These are phyloP conservation scores for Quercus wislizeni DNA, from an alignment of 306 rosid species.

Conservation along the genomic window DNA sequence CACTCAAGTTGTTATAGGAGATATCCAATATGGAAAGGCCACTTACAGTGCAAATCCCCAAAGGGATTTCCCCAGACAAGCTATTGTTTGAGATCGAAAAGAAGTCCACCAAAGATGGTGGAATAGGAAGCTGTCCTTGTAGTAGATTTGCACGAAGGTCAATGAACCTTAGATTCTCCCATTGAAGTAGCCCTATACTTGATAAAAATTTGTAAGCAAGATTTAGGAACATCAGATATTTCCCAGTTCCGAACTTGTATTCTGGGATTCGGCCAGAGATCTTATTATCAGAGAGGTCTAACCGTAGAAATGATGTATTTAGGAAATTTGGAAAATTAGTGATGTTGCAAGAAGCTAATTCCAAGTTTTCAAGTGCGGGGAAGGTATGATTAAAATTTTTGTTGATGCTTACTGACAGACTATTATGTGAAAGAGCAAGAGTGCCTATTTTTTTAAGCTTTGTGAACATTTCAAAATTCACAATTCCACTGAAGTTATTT, in stretches of 20 bases:
- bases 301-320: not conserved
- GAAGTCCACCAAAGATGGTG: not conserved
- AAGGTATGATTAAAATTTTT: not conserved
- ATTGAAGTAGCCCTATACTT: not conserved
- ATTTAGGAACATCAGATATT: not conserved
- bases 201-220: constrained; percentile 23
- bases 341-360: constrained; percentile 18
- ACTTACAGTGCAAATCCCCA: not conserved
- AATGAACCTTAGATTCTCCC: accelerated
- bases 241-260: too few species aligned
- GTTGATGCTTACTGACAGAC: not conserved
- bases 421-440: constrained; percentile 1
- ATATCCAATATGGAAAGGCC: not conserved
- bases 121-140: constrained; percentile 25
- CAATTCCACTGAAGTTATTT: constrained; percentile 8
- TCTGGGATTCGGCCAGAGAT: too few species aligned
- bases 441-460: not conserved
- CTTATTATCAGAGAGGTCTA: too few species aligned
- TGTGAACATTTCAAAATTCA: not conserved
- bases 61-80: constrained; percentile 23
- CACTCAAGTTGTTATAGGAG: constrained; percentile 7
- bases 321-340: constrained; percentile 21
- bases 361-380: accelerated
- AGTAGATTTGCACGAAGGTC: constrained; percentile 28
- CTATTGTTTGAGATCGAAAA: constrained; percentile 26